Evolutionary conservation across 805 yeast genomes (phyloP), one percentile per base, ranked within the genome.

Genomic region (Kodamaea lidongshanica): DNA sequence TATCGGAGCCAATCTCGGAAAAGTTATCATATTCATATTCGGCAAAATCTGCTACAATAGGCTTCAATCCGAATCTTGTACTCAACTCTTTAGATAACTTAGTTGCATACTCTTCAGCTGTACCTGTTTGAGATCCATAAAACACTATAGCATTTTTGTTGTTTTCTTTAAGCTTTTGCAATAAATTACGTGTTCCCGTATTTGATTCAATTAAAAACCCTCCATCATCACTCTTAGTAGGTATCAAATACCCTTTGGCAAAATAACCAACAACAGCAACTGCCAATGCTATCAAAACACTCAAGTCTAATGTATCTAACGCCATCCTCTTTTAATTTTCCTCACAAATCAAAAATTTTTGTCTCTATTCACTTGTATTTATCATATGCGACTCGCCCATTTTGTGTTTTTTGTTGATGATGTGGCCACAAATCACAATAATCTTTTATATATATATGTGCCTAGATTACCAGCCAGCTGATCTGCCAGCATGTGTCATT

Each of bases 81-180:
- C 77, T 75, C 46, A 89, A 75, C 54, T 92, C 98, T 52, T 88
- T 87, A 27, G 95, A 77, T 44, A 87, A 78, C 52, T 89, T 84
- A 45, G 80, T 74, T 12, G 96, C 94, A 48, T 87, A 89, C 51
- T 92, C 98, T 61, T 92, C 98, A 25, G 97, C 95, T 11, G 98
- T 92, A 41, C 98, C 98, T 4, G 98, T 92, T 61, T 92, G 99
- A 9, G 97, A 88, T 11, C 95, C 97, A 53, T 72, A 92, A 38
- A 92, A 71, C 3, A 92, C 79, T 25, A 87, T 63, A 20, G 83
- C 80, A 41, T 81, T 79, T 59, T 89, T 88, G 38, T 72, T 69
- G 46, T 77, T 77, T 21, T 63, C 61, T 29, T 63, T 61, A 43
- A 89, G 54, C 3, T 72, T 73, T 34, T 72, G 74, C 7, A 70